Percentiles rank a stretch among this genome's conserved stretches.
These are phyloP conservation scores for Venturia oleaginea DNA, from an alignment of 2,329 filamentous ascomycete genomes.

Conservation along the genomic window DNA sequence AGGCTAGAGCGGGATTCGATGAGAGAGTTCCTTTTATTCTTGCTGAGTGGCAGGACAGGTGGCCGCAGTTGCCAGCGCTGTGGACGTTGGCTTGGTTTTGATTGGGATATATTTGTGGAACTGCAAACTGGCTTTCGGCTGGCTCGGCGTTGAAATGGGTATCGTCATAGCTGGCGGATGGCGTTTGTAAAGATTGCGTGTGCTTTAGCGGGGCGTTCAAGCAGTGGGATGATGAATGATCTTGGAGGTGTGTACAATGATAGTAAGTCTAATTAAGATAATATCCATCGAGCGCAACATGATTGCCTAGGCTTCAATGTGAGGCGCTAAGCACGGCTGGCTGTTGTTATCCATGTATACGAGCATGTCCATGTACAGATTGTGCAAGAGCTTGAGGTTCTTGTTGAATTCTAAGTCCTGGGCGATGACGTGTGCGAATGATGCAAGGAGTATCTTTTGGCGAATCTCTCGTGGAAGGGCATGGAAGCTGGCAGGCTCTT, in stretches of 20 bases:
- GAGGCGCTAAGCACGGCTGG: too few relatives aligned
- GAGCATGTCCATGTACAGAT: too few relatives aligned
- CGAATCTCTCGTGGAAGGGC: background rate
- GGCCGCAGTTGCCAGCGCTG: slow-evolving; percentile 80
- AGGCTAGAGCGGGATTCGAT: slow-evolving; percentile 72
- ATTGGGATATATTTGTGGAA: background rate
- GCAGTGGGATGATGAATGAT: background rate
- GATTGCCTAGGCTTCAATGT: too few relatives aligned
- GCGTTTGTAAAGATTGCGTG: background rate
- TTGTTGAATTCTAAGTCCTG: background rate
- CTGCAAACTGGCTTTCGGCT: background rate
- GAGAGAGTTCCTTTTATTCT: slow-evolving; percentile 88
- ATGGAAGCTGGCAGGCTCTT: background rate
- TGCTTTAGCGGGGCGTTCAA: background rate
- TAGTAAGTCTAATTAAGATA: too few relatives aligned
- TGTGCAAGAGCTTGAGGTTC: background rate
- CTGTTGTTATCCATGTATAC: too few relatives aligned
- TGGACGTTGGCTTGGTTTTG: slow-evolving; percentile 96
- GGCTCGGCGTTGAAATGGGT: background rate
- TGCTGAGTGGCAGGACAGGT: slow-evolving; percentile 87
- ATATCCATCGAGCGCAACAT: too few relatives aligned
- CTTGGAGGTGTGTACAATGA: too few relatives aligned
- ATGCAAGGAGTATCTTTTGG: background rate
- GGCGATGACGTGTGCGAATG: background rate
- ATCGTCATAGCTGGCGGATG: too few relatives aligned